Base-by-base conservation (phyloP, 2,329 filamentous ascomycete genomes). In the Colletotrichum sansevieriae region DNA sequence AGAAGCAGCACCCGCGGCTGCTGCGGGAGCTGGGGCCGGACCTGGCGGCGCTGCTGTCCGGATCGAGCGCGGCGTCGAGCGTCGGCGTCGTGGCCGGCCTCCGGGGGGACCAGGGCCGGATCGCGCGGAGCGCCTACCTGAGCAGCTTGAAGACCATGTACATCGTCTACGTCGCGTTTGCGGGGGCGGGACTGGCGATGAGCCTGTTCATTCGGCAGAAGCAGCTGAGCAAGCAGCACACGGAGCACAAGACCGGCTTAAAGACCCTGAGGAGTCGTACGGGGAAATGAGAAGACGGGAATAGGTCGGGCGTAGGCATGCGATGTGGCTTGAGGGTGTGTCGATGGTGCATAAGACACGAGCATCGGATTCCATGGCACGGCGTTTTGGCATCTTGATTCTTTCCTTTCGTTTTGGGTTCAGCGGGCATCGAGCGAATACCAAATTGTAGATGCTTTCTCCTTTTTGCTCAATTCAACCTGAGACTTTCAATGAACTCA, bases 51-150 rank as follows among this genome's bases (percentile, higher is more conserved):
- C 74, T 81, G 25, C 83, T 93, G 6, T 84, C 87, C 3, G 89
- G 90, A n/a, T 80, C 82, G 71, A 83, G 85, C 65, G 88, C 91
- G n/a, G 85, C 88, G 13, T 85, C 91, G 20, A 90, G 87, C 74
- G 87, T 90, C 1, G 81, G 84, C 20, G 74, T 88, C 10, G 85
- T 92, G 20, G 80, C 83, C n/a, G 71, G 75, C 0, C 79, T 93
- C 8, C 82, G 83, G 0, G 78, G 81, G 0, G 76, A 77, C 2
- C 80, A 88, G 56, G 84, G 78, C 2, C 72, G 73, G 10, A 74
- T 83, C 2, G 84, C 83, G 2, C 79, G 81, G 37, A 75, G 72
- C 0, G 85, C 86, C 0, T 89, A 85, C 73, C 84, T 83, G 78
- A 78, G 78, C 46, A 82, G 84, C 58, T 72, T 89, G 70, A 79